phyloP scores from a whole-genome alignment of 2,329 filamentous ascomycete genomes.

The Fusarium redolens region DNA sequence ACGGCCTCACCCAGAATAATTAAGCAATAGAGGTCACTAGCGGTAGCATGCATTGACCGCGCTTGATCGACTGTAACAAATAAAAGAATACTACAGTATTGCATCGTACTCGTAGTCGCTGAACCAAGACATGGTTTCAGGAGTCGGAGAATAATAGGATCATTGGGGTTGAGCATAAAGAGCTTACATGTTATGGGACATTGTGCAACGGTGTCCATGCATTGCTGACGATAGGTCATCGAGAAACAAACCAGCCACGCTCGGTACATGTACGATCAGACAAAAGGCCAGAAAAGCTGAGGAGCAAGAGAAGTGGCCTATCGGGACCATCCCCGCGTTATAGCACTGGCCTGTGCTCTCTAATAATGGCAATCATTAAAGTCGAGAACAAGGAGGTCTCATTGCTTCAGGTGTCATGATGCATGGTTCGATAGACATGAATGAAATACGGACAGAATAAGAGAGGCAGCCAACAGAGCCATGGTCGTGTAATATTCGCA shows the following conservation, averaged over 20 bases:
- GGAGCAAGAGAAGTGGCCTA: constrained; percentile 25
- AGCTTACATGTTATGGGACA: constrained; percentile 25
- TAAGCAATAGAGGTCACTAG: neutral
- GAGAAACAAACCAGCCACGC: constrained; percentile 10
- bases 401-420: constrained; percentile 24
- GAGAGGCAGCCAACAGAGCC: constrained; percentile 22
- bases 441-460: constrained; percentile 16
- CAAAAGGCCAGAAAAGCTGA: constrained; percentile 14
- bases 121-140: constrained; percentile 36
- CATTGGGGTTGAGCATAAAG: constrained; percentile 25
- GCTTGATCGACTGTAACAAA: neutral
- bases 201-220: constrained; percentile 9
- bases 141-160: constrained; percentile 15
- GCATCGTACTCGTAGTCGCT: neutral
- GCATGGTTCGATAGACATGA: constrained; percentile 17
- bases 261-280: constrained; percentile 16
- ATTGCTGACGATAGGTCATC: constrained; percentile 26
- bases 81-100: neutral
- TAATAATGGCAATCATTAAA: constrained; percentile 22
- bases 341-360: constrained; percentile 22
- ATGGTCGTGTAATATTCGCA: constrained; percentile 11
- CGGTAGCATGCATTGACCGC: neutral
- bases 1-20: neutral
- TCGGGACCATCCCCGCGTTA: constrained; percentile 39
- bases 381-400: constrained; percentile 8